Evolutionary conservation across 2,329 filamentous ascomycete species (phyloP), one percentile per base, ranked within the genome.

Genomic region (Elsinoe ampelina): DNA sequence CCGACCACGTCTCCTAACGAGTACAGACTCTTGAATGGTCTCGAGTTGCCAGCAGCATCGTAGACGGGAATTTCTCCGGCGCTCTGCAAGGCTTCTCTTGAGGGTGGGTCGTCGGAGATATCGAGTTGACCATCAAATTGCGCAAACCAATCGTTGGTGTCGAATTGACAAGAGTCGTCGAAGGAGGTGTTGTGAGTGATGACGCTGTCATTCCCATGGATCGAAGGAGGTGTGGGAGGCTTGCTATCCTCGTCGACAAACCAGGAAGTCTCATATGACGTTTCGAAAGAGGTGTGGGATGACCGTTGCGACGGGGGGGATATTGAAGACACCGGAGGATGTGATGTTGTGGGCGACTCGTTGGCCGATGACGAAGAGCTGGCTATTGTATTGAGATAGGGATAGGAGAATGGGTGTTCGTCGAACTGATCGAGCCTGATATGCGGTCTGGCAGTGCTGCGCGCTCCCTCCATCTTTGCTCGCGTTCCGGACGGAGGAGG

Each of bases 21-120:
- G 67, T 84, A 85, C 26, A 87, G 71, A 62, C 78, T 82, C 68
- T 79, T 79, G 69, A 89, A 89, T 0, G 78, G 72, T 42, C 77
- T 77, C 12, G 77, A 70, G 57, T 80, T 81, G 57, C 83, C 82
- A 58, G 83, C 69, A 36, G 74, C 73, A 68, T 87, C 84, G 42
- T 86, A 76, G 12, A 89, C 62, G 34, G 65, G 67, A n/a, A 71
- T 63, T 22, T 69, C 64, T 36, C 67, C 63, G 6, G 67, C 66
- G 8, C 63, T 63, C 32, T 64, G 65, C 8, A 71, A 62, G 17
- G 65, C 66, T 8, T 61, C 64, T 41, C 65, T 63, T 51, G 70
- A 65, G 2, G 68, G 70, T 19, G 64, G 65, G 20, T 67, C 63
- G 57, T 71, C 69, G 5, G 63, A 64, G 12, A 63, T 58, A 43